These are phyloP conservation scores for Amaranthus tricolor DNA, from an alignment of 179 eudicot genomes.

Conservation along the genomic window DNA sequence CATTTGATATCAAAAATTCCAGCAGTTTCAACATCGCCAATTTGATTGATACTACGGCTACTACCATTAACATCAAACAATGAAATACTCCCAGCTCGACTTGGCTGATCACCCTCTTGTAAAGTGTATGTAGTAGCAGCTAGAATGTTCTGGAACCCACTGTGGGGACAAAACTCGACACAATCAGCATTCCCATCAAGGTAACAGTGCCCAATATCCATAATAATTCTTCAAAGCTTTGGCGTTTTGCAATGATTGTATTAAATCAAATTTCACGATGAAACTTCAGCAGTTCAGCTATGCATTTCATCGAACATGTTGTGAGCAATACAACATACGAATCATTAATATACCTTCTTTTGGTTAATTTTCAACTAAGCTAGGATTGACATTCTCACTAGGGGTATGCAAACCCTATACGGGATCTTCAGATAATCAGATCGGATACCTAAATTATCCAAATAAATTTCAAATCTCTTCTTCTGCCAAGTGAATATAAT, in stretches of 20 bases:
- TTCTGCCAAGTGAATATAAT: too few relatives aligned
- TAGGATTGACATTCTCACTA: too few relatives aligned
- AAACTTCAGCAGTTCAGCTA: slow-evolving; percentile 11
- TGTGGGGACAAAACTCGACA: slow-evolving; percentile 88
- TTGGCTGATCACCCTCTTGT: slow-evolving; percentile 67
- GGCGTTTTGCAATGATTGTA: background rate
- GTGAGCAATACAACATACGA: slow-evolving; percentile 11
- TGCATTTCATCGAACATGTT: slow-evolving; percentile 54
- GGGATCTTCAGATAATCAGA: too few relatives aligned
- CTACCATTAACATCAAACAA: slow-evolving; percentile 68
- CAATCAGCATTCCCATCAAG: slow-evolving; percentile 87
- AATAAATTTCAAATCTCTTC: too few relatives aligned
- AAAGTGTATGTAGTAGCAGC: slow-evolving; percentile 82
- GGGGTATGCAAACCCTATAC: too few relatives aligned
- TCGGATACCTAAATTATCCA: too few relatives aligned
- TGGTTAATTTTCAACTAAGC: too few relatives aligned
- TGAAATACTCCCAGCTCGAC: slow-evolving; percentile 64
- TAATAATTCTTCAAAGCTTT: slow-evolving; percentile 12
- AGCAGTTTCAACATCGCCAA: slow-evolving; percentile 55
- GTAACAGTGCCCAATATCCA: slow-evolving; percentile 61
- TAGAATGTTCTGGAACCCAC: slow-evolving; percentile 54
- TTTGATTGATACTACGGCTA: slow-evolving; percentile 39
- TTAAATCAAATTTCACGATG: background rate
- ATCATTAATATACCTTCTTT: too few relatives aligned
- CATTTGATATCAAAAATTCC: slow-evolving; percentile 90